A percentile compares a stretch with the other conserved stretches of the same genome.
Evolutionary conservation across 2,329 filamentous ascomycete genomes (phyloP).

Genomic region (Graphilbum ipis-grandicollis): DNA sequence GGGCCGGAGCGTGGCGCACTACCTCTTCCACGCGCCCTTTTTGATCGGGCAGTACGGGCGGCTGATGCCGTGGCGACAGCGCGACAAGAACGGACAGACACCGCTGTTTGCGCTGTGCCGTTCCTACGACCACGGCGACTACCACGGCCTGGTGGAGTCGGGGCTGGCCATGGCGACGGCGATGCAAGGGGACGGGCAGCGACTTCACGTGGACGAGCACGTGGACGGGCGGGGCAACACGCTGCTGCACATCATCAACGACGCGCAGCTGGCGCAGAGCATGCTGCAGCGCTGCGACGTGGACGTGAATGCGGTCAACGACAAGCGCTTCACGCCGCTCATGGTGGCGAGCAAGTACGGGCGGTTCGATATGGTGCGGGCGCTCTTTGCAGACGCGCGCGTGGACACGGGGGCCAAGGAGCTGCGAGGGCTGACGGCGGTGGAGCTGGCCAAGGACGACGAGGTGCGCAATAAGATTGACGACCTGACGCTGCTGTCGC

Average conservation of each 20-base stretch:
- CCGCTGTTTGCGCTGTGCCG: conserved; percentile 87
- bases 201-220: conserved; percentile 84
- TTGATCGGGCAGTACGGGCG: conserved; percentile 63
- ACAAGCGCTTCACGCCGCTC: conserved; percentile 83
- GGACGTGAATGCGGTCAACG: conserved; percentile 91
- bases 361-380: conserved; percentile 78
- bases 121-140: conserved; percentile 84
- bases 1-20: conserved; percentile 85
- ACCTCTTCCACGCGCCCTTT: conserved; percentile 77
- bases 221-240: conserved; percentile 89
- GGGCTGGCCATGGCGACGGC: conserved; percentile 58
- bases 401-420: conserved; percentile 78
- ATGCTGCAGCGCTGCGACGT: conserved; percentile 76
- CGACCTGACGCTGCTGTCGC: conserved; percentile 72
- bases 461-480: conserved; percentile 94
- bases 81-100: conserved; percentile 95
- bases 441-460: conserved; percentile 94
- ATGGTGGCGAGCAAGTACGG: conserved; percentile 99
- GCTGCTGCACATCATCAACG: conserved; percentile 85
- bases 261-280: conserved; percentile 55
- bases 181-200: conserved; percentile 59
- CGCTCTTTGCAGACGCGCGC: conserved; percentile 70
- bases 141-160: conserved; percentile 71
- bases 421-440: conserved; percentile 73
- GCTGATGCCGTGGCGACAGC: conserved; percentile 72